Conservation (phyloP, 805 yeast species). For the Hanseniaspora taiwanica region DNA sequence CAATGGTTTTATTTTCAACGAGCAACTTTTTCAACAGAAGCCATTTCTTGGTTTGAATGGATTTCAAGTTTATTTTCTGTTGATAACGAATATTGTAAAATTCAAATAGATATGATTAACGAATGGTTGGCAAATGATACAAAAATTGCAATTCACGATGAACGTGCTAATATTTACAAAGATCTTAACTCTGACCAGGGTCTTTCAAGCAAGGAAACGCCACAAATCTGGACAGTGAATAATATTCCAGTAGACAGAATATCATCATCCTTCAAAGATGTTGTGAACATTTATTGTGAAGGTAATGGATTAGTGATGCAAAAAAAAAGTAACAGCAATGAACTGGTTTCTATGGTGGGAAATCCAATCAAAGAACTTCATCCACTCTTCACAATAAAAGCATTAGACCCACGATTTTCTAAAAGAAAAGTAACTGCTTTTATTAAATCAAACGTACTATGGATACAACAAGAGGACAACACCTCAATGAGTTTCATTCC, state of each 20-base stretch:
- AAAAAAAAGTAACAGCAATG: constrained; percentile 9
- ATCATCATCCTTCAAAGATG: constrained; percentile 44
- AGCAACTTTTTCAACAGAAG: background rate
- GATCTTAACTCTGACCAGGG: too few relatives aligned
- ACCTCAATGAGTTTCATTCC: too few relatives aligned
- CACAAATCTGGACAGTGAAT: constrained; percentile 8
- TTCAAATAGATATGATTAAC: constrained; percentile 7
- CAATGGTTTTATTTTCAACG: background rate
- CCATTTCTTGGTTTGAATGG: background rate
- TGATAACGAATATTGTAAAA: background rate
- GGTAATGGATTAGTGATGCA: constrained; percentile 28
- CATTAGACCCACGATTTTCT: background rate
- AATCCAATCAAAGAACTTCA: background rate
- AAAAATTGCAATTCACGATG: constrained; percentile 13
- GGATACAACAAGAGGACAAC: constrained; percentile 21
- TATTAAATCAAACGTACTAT: constrained; percentile 55
- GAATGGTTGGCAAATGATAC: constrained; percentile 2
- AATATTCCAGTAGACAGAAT: constrained; percentile 31
- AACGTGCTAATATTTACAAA: constrained; percentile 8
- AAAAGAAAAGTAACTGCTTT: constrained; percentile 19
- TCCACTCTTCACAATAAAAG: background rate
- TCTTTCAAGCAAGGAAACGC: background rate
- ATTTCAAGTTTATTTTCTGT: background rate
- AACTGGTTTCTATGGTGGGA: background rate
- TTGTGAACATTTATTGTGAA: constrained; percentile 49